phyloP scores from a whole-genome alignment of 148 eudicot species.

The Rhododendron henanense region DNA sequence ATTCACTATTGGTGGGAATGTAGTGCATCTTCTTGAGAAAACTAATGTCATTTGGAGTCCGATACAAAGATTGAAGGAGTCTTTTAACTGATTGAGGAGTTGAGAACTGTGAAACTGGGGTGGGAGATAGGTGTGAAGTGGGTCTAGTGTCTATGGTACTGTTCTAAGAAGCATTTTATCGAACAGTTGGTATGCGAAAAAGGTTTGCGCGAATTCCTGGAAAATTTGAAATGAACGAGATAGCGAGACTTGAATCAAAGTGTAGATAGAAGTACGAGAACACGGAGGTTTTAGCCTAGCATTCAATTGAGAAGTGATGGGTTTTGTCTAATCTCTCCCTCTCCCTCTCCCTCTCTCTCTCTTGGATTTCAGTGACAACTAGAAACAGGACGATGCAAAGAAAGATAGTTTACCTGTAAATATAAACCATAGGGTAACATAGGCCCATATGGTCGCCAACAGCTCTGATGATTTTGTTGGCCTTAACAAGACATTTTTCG shows the following conservation, averaged over 20 bases:
- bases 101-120: background rate
- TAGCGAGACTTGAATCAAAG: background rate
- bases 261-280: background rate
- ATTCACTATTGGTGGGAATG: slow-evolving; percentile 1
- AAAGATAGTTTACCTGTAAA: background rate
- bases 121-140: background rate
- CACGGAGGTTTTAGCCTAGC: background rate
- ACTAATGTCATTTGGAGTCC: slow-evolving; percentile 15
- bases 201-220: background rate
- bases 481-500: too few relatives aligned
- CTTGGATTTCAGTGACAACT: background rate
- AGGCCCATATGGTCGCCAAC: too few relatives aligned
- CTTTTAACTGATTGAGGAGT: background rate
- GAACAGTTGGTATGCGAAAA: background rate
- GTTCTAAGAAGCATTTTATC: background rate
- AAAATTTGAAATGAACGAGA: background rate
- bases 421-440: background rate
- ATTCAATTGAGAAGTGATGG: background rate
- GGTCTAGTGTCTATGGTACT: background rate
- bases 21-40: slow-evolving; percentile 17
- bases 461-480: too few relatives aligned
- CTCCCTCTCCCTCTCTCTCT: background rate
- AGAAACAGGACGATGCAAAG: background rate
- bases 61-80: background rate
- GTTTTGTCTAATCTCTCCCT: background rate